These are phyloP conservation scores for Arachnomyces sp. DNA, from an alignment of 2,329 filamentous ascomycete genomes.

Conservation along the genomic window DNA sequence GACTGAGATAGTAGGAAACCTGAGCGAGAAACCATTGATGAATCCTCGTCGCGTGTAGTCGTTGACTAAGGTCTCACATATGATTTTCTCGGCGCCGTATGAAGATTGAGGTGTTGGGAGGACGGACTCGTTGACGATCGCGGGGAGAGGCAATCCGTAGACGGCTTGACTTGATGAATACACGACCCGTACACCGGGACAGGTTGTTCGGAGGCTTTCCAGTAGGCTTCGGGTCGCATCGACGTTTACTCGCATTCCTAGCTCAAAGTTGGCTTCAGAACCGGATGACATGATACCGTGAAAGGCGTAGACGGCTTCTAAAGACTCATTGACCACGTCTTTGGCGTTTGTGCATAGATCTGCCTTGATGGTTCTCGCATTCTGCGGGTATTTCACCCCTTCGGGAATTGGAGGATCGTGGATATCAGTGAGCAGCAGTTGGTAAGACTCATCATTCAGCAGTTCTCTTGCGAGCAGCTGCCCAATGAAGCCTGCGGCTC, in stretches of 20 bases:
- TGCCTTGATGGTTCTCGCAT: conserved; percentile 44
- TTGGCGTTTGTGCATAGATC: conserved; percentile 45
- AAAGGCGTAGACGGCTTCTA: conserved; percentile 53
- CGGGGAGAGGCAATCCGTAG: conserved; percentile 52
- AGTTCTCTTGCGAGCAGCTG: conserved; percentile 53
- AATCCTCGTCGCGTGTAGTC: conserved; percentile 54
- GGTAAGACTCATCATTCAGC: conserved; percentile 40
- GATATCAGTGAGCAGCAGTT: conserved; percentile 52
- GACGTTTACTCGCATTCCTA: conserved; percentile 55
- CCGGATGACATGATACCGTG: conserved; percentile 63
- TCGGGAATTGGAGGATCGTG: conserved; percentile 45
- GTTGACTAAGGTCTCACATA: conserved; percentile 56
- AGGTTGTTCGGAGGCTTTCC: conserved; percentile 43
- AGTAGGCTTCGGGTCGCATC: conserved; percentile 51
- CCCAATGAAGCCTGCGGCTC: conserved; percentile 58
- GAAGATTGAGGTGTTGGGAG: conserved; percentile 54
- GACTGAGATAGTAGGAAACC: conserved; percentile 56
- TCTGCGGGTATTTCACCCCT: conserved; percentile 42
- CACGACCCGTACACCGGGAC: conserved; percentile 51
- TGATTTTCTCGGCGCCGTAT: conserved; percentile 57
- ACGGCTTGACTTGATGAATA: conserved; percentile 58
- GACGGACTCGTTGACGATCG: conserved; percentile 44
- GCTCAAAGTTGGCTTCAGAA: conserved; percentile 54
- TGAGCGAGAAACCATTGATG: conserved; percentile 51
- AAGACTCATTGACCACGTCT: conserved; percentile 32